Base-by-base conservation (phyloP, 805 yeast species). In the Ogataea saltuana region DNA sequence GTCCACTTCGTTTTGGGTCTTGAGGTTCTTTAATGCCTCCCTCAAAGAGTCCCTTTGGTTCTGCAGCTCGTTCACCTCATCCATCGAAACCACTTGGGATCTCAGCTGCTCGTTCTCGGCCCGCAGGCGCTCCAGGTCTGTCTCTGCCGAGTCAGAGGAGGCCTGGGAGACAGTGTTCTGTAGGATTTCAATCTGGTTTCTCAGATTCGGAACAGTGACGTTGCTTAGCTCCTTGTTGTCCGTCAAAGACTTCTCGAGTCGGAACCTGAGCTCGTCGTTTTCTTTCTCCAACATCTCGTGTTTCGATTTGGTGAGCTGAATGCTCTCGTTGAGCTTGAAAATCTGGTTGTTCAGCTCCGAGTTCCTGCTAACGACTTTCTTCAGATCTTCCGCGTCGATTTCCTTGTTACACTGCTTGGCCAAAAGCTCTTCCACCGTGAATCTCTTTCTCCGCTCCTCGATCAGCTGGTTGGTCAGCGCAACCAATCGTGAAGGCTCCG, bases 391-490 rank as follows among this genome's bases (percentile, higher is more conserved):
- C 7, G 32, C 27, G 82, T 21, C 69, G 59, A 39, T 67, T 64
- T 9, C 80, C 78, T 50, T 75, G 68, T 47, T 43, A n/a, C 49
- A 46, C 34, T 60, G 59, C 27, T 80, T 60, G 25, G 84, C 56
- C 0, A 82, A 76, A 51, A 83, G 81, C 49, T 84, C 90, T 54
- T 85, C 93, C 21, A 88, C 81, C 21, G 83, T 76, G 50, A 75
- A 80, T 40, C 95, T 65, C 43, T 79, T 74, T 50, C 77, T 68
- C 48, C 91, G 69, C 58, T 86, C 91, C 22, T 77, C 79, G 42
- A 76, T 78, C 44, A 86, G 59, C 47, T 76, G 74, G 33, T 75
- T 76, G 30, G 82, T 75, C 44, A 86, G 56, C 17, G 74, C 74
- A 1, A 76, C 69, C 21, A 84, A 73, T 23, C 69, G 70, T 1